Percentiles rank a stretch among this genome's conserved stretches.
Evolutionary conservation across 345 rosid genomes (phyloP).

Genomic region (Arabidopsis arenosa): DNA sequence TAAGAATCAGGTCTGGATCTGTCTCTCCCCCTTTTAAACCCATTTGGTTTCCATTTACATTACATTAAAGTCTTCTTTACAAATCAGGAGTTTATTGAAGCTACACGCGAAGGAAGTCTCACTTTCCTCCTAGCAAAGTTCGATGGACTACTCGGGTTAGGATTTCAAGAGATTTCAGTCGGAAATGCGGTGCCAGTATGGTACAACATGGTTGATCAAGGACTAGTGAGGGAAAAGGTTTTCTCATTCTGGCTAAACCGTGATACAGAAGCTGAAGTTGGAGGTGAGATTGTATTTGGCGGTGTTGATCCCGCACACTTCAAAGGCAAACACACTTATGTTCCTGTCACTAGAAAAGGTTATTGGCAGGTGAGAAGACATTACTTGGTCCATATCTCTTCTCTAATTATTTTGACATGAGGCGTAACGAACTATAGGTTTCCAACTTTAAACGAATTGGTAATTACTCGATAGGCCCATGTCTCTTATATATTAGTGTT

Average conservation of each 20-base stretch:
- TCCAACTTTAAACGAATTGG: not conserved
- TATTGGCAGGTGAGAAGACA: constrained; percentile 74
- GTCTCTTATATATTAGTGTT: not conserved
- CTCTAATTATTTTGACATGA: not conserved
- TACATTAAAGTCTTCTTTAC: not conserved
- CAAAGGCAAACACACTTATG: constrained; percentile 74
- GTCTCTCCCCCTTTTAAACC: not conserved
- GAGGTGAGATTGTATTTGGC: constrained; percentile 89
- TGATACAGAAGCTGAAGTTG: constrained; percentile 51
- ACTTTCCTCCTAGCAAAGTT: constrained; percentile 63
- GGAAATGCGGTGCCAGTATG: constrained; percentile 71
- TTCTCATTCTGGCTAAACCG: constrained; percentile 87
- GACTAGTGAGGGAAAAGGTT: constrained; percentile 56
- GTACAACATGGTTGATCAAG: constrained; percentile 74
- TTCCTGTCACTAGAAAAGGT: constrained; percentile 70
- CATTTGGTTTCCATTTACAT: not conserved
- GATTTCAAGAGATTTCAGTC: constrained; percentile 75
- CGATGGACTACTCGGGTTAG: constrained; percentile 86
- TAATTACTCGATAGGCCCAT: not conserved
- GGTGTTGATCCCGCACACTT: constrained; percentile 69
- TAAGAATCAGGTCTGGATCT: constrained; percentile 61
- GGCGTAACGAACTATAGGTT: not conserved
- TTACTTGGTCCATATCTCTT: not conserved
- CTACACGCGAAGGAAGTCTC: constrained; percentile 68
- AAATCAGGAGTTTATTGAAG: constrained; percentile 74